Conservation (phyloP, 306 rosid genomes). For the Begonia loranthoides region DNA sequence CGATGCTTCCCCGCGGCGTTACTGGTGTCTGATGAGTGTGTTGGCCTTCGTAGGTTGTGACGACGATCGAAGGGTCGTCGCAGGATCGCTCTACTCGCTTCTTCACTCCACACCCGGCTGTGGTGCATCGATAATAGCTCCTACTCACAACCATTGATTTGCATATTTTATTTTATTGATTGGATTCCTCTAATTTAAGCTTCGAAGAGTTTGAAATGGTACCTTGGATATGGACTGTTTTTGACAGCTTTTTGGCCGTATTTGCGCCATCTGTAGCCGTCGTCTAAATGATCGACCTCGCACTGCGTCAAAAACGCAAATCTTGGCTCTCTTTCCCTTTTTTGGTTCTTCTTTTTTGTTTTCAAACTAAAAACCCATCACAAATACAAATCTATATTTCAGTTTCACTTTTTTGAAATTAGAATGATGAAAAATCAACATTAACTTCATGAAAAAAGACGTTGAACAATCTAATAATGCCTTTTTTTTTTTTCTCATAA, state of each 20-base stretch:
- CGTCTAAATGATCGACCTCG: slow-evolving; percentile 79
- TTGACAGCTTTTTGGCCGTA: slow-evolving; percentile 96
- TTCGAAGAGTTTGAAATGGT: not conserved
- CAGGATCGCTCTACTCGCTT: slow-evolving; percentile 83
- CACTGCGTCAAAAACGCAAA: slow-evolving; percentile 83
- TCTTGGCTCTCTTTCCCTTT: slow-evolving; percentile 55
- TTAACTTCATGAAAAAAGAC: not conserved
- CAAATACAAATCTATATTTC: not conserved
- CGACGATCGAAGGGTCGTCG: slow-evolving; percentile 42
- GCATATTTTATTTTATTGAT: too few species aligned
- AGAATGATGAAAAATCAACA: not conserved
- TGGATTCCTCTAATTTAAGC: too few species aligned
- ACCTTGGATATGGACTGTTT: slow-evolving; percentile 96
- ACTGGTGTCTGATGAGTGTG: slow-evolving; percentile 64
- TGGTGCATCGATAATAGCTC: slow-evolving; percentile 96
- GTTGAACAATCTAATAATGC: not conserved
- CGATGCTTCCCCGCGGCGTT: slow-evolving; percentile 33
- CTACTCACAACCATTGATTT: slow-evolving; percentile 17
- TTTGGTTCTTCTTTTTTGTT: slow-evolving; percentile 63
- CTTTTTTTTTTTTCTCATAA: not conserved
- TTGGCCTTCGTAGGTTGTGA: slow-evolving; percentile 89
- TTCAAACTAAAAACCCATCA: slow-evolving; percentile 37
- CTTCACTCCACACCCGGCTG: slow-evolving; percentile 55
- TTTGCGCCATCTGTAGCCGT: slow-evolving; percentile 89
- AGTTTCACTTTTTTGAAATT: not conserved